Evolutionary conservation across 768 basidiomycete species (phyloP), one percentile per base, ranked within the genome.

Genomic region (Lentinula boryana): DNA sequence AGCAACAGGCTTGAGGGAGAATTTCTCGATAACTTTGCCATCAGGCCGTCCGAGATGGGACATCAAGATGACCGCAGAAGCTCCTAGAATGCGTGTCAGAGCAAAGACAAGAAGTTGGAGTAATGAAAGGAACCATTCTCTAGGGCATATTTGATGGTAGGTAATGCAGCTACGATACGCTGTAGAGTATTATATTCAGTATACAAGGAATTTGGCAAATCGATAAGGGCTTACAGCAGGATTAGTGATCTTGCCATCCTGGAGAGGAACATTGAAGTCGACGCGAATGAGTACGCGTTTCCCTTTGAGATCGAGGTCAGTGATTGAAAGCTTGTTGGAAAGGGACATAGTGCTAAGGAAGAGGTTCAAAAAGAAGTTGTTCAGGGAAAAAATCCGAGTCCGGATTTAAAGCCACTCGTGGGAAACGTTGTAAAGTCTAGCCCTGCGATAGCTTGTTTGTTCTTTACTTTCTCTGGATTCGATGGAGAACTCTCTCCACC

Each of bases 1-100:
- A 49, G 95, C 85, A 64, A 98, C 88, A 44, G 93, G 93, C 72
- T 84, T 88, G 61, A 99, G 85, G 6, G 94, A 93, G 80, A 92
- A 96, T 70, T 98, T 98, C 54, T 80, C 79, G 69, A 87, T 87
- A 59, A 86, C 85, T 68, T 92, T 90, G 67, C 96, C 96, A 74
- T 98, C 94, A 9, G 96, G 96, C 64, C 96, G 92, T 23, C 96
- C 97, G 60, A 99, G 85, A 74, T 99, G 96, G 69, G 96, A 98
- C 95, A 98, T 97, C 70, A 98, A 85, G 66, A 93, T 84, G 70
- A 98, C 88, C 60, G 83, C 80, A 61, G 85, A 81, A 62, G 95
- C 93, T 60, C 85, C 92, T 94, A 66, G 31, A 58, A 38, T 35
- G 54, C 53, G 50, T 62, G 55, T 66, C 60, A 65, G 63, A 53